These are phyloP conservation scores for Amniculicola lignicola DNA, from an alignment of 495 filamentous ascomycete genomes.

Conservation along the genomic window DNA sequence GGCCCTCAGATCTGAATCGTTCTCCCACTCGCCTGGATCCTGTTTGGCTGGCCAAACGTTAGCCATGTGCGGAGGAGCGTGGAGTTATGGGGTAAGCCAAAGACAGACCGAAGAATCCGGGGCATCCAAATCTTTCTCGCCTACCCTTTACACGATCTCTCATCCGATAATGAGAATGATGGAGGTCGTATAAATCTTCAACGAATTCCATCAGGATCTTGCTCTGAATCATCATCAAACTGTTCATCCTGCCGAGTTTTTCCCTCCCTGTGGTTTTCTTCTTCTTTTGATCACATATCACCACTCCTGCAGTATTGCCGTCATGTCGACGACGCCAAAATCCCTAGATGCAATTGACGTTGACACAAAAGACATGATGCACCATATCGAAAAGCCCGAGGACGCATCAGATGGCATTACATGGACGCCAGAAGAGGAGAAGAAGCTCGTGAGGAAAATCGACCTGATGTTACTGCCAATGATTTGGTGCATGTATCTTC, in stretches of 20 bases:
- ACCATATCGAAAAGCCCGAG: not conserved
- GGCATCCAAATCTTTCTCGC: conserved; percentile 9
- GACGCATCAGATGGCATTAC: not conserved
- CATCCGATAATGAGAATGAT: not conserved
- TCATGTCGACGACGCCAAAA: not conserved
- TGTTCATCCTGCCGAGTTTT: no score
- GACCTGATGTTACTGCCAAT: conserved; percentile 70
- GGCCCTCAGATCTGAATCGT: not conserved
- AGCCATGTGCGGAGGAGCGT: conserved; percentile 2
- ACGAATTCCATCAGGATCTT: not conserved
- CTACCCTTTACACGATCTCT: not conserved
- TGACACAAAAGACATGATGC: conserved; percentile 8
- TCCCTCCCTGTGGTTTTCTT: no score
- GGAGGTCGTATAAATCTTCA: conserved; percentile 6
- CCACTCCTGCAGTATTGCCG: not conserved
- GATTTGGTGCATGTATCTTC: conserved; percentile 78
- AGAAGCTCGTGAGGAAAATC: conserved; percentile 61
- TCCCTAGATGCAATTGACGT: conserved; percentile 1
- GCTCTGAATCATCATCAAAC: not conserved
- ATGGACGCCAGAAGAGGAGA: conserved; percentile 28
- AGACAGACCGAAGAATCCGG: conserved; percentile 10
- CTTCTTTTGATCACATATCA: not conserved
- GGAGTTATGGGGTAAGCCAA: not conserved
- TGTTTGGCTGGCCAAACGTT: not conserved
- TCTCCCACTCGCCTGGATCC: not conserved